Conservation (phyloP, 306 rosid genomes). For the Malus sylvestris region DNA sequence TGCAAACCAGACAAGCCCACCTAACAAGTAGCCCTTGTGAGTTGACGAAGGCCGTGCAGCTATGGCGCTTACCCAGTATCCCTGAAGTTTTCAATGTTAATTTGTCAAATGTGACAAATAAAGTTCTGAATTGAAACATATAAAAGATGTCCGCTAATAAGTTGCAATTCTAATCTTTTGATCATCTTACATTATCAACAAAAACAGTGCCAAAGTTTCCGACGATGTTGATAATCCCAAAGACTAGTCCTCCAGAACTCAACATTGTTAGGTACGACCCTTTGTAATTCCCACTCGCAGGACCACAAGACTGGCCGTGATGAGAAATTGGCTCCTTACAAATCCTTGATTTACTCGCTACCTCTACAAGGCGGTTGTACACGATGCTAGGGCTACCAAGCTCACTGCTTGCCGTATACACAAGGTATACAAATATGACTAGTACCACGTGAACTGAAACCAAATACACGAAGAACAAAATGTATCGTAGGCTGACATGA, state of each 20-base stretch:
- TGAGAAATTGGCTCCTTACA: conserved; percentile 75
- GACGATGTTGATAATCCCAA: conserved; percentile 79
- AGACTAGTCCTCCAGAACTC: conserved; percentile 87
- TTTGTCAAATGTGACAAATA: background rate
- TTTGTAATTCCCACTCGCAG: conserved; percentile 68
- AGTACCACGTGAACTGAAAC: conserved; percentile 72
- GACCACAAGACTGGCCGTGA: conserved; percentile 90
- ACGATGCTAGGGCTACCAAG: conserved; percentile 77
- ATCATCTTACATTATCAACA: conserved; percentile 76
- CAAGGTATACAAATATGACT: conserved; percentile 85
- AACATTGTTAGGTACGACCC: conserved; percentile 88
- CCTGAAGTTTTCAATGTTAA: conserved; percentile 39
- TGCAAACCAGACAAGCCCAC: conserved; percentile 97
- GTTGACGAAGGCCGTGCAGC: conserved; percentile 96
- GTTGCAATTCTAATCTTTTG: background rate
- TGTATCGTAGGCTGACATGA: background rate
- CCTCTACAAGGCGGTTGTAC: conserved; percentile 55
- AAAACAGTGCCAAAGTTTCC: conserved; percentile 94
- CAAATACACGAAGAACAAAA: conserved; percentile 2
- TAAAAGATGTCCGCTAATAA: background rate
- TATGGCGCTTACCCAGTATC: conserved; percentile 96
- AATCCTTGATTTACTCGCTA: conserved; percentile 67
- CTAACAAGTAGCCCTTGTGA: conserved; percentile 90
- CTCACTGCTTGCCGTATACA: conserved; percentile 65
- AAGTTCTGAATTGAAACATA: background rate